phyloP scores from a whole-genome alignment of 371 early-diverging fungal genomes.

The Apophysomyces trapeziformis region DNA sequence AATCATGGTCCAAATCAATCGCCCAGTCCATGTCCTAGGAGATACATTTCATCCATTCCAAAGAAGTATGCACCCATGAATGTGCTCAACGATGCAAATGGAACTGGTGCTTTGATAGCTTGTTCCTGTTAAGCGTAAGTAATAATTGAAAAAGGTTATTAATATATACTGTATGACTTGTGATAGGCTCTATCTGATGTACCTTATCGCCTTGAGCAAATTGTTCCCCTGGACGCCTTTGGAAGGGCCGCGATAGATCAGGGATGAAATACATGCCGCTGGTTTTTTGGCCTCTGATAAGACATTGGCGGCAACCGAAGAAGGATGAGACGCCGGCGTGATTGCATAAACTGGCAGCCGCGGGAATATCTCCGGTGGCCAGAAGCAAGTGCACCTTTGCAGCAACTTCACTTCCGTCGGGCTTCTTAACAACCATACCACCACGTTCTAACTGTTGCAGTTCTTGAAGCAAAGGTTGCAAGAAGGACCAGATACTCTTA shows the following conservation, averaged over 20 bases:
- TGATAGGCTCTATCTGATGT: not conserved
- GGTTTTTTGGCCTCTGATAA: not conserved
- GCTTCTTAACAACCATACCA: not conserved
- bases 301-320: slow-evolving; percentile 13
- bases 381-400: not conserved
- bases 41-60: not conserved
- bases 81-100: slow-evolving; percentile 5
- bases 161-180: not conserved
- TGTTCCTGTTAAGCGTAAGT: not conserved
- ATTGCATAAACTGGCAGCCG: not conserved
- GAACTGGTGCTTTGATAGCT: not conserved
- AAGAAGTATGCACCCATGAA: slow-evolving; percentile 11
- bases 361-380: slow-evolving; percentile 15
- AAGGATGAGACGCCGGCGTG: not conserved
- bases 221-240: not conserved
- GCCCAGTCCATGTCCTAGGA: slow-evolving; percentile 8
- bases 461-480: slow-evolving; percentile 12
- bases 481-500: not conserved
- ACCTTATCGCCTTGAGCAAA: not conserved
- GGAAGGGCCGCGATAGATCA: not conserved
- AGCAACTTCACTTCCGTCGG: not conserved
- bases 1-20: not conserved
- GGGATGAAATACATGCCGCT: not conserved
- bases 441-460: not conserved
- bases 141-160: not conserved